A percentile compares a stretch with the other conserved stretches of the same genome.
phyloP scores from a whole-genome alignment of 768 basidiomycete genomes.

The Pisolithus tinctorius region DNA sequence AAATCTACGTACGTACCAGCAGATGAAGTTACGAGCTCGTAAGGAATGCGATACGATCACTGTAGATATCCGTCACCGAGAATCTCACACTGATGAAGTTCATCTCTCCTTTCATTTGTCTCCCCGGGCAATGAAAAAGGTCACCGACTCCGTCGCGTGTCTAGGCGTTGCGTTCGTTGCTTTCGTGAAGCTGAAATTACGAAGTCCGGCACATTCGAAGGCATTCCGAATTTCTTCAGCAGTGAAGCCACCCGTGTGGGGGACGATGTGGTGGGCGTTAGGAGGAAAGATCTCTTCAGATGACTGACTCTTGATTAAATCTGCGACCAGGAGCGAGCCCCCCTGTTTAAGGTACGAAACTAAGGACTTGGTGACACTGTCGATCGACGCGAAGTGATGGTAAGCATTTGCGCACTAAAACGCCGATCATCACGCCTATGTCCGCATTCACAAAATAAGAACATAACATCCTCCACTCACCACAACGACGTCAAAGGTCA shows the following conservation, averaged over 20 bases:
- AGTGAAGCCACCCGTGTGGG: constrained; percentile 49
- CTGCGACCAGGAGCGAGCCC: constrained; percentile 53
- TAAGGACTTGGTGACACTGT: constrained; percentile 45
- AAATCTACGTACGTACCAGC: no score
- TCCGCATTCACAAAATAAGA: neutral
- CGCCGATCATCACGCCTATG: neutral
- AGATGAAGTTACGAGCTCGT: no score
- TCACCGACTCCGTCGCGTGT: constrained; percentile 26
- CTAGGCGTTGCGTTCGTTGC: constrained; percentile 26
- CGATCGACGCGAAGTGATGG: constrained; percentile 52
- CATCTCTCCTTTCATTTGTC: constrained; percentile 24
- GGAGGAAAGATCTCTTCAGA: constrained; percentile 23
- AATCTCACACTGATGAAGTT: constrained; percentile 8
- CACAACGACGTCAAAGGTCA: constrained; percentile 62
- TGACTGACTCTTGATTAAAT: constrained; percentile 34
- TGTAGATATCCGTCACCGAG: neutral
- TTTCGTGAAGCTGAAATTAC: constrained; percentile 34
- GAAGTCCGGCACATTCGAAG: constrained; percentile 51
- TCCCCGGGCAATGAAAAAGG: constrained; percentile 55
- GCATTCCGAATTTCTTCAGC: constrained; percentile 40
- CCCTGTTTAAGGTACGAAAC: constrained; percentile 53
- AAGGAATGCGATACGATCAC: no score
- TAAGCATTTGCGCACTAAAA: constrained; percentile 56
- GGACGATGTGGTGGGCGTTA: constrained; percentile 39
- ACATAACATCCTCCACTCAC: constrained; percentile 35